Percentiles rank a stretch among this genome's conserved stretches.
These are phyloP conservation scores for Delphinella strobiligena DNA, from an alignment of 2,329 filamentous ascomycete species.

Conservation along the genomic window DNA sequence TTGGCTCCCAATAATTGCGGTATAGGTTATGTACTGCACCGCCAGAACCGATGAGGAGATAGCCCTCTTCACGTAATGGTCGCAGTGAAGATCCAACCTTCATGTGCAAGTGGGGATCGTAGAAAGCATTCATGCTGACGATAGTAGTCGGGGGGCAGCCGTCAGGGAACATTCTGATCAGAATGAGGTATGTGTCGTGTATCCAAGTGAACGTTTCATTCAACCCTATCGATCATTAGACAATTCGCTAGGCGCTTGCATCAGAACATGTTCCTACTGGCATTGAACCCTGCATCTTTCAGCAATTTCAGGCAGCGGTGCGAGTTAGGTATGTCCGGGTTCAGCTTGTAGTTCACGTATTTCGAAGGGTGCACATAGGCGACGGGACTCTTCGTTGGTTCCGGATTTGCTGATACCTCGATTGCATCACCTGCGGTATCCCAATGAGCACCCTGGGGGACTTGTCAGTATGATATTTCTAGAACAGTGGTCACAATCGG, in stretches of 20 bases:
- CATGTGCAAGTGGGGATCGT: constrained; percentile 45
- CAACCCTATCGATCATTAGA: neutral
- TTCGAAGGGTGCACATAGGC: constrained; percentile 55
- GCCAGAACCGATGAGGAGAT: constrained; percentile 47
- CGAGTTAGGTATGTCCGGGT: constrained; percentile 44
- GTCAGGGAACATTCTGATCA: constrained; percentile 57
- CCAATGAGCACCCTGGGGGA: constrained; percentile 51
- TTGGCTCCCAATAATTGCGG: constrained; percentile 53
- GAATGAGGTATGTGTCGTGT: constrained; percentile 57
- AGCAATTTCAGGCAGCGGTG: constrained; percentile 41
- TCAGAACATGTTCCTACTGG: constrained; percentile 29
- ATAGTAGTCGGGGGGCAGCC: constrained; percentile 55
- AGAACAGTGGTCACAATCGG: neutral
- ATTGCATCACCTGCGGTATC: constrained; percentile 44
- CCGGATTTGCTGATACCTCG: constrained; percentile 49
- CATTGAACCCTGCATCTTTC: constrained; percentile 41
- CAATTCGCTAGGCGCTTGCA: neutral
- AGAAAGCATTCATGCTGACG: constrained; percentile 42
- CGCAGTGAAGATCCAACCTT: constrained; percentile 46
- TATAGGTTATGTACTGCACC: constrained; percentile 61
- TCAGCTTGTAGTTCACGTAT: constrained; percentile 50
- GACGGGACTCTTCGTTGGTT: constrained; percentile 49
- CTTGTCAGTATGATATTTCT: constrained; percentile 1
- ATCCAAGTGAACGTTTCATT: constrained; percentile 52
- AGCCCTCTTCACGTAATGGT: constrained; percentile 40